Percentiles rank a stretch among this genome's conserved stretches.
Conservation (phyloP, 2,329 filamentous ascomycete species). For the Diplocarpon rosae region DNA sequence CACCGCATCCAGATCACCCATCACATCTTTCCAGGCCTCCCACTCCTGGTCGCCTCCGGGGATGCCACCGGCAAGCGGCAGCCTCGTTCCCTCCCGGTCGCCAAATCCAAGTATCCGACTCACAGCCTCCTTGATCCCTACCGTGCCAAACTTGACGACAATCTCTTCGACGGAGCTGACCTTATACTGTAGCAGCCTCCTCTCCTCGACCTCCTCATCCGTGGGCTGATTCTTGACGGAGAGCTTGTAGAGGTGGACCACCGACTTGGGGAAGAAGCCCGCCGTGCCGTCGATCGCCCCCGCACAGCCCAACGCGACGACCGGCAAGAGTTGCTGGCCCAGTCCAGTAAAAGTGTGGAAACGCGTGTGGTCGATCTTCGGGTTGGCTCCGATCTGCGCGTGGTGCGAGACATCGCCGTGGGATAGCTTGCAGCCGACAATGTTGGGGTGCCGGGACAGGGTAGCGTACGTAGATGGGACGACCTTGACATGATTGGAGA, state of each 20-base stretch:
- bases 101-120: constrained; percentile 48
- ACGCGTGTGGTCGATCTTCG: constrained; percentile 43
- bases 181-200: constrained; percentile 46
- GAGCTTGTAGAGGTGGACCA: constrained; percentile 46
- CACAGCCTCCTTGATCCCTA: constrained; percentile 56
- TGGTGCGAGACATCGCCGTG: constrained; percentile 57
- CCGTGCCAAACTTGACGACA: constrained; percentile 46
- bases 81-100: constrained; percentile 44
- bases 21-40: constrained; percentile 32
- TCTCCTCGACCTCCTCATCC: constrained; percentile 36
- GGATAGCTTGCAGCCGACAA: constrained; percentile 59
- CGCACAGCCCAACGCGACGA: constrained; percentile 50
- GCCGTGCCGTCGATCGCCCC: constrained; percentile 58
- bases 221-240: constrained; percentile 28
- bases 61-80: constrained; percentile 48
- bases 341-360: constrained; percentile 55
- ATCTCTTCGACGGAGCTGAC: constrained; percentile 52
- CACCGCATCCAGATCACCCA: constrained; percentile 23
- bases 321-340: constrained; percentile 53
- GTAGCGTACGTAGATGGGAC: constrained; percentile 43
- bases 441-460: constrained; percentile 52
- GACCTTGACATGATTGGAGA: constrained; percentile 53
- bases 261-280: constrained; percentile 51
- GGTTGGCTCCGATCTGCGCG: constrained; percentile 47
- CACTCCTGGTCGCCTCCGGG: constrained; percentile 41